Evolutionary conservation across 1,139 yeast genomes (phyloP), one percentile per base, ranked within the genome.

Genomic region (Pichia sp.): DNA sequence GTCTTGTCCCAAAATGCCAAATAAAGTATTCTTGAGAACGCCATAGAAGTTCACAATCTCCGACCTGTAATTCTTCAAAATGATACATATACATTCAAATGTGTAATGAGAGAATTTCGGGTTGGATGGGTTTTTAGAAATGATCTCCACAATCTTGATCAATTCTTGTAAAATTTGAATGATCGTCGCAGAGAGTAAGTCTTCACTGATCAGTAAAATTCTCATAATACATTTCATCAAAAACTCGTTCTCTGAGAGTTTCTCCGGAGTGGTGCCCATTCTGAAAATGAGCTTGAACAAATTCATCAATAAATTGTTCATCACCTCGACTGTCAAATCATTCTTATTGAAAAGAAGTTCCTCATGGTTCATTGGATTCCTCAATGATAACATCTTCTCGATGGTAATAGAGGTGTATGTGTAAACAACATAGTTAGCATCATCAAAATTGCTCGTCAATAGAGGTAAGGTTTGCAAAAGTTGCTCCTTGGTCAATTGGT

Each of bases 341-440:
- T 58, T 55, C 53, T 85, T 86, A 48, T 67, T 69, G 56, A 93
- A 87, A 42, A 91, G 66, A 26, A 72, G 22, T 62, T 59, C 40
- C 64, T 67, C 51, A 56, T 62, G 52, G 65, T 72, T 52, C 39
- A 53, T 33, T 41, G 60, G 49, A 50, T 60, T 72, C 42, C 94
- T 77, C 63, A 88, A 74, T 3, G 94, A 75, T 38, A 93, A 66
- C 38, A 93, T 76, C 50, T 86, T 80, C 54, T 93, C 98, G 43
- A 91, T 77, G 3, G 97, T 87, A 41, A 93, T 81, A 2, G 98
- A 88, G 3, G 97, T 77, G 55, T 88, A 93, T 0, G 98, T 88
- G 59, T 83, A 86, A 15, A 88, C 94, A 30, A 87, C 95, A 38
- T 84, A 83, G 45, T 85, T 84, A 17, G 67, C 64, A 27, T 71